Evolutionary conservation across 2,329 filamentous ascomycete species (phyloP).

Genomic region (Aspergillus hiratsukae): DNA sequence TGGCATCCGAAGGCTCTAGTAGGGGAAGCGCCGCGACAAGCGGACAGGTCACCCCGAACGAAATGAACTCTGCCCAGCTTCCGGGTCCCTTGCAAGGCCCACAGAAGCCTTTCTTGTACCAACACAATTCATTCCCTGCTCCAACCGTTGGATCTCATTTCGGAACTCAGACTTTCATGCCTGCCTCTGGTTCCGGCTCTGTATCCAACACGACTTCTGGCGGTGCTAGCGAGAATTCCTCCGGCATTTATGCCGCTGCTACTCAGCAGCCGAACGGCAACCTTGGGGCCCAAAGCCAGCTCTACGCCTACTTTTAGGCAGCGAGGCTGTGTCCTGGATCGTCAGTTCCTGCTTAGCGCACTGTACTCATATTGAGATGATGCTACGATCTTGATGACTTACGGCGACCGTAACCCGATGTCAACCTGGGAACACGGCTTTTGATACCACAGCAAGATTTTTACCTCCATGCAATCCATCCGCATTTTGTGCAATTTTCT

Average conservation of each 20-base stretch:
- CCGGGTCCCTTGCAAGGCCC: slow-evolving; percentile 26
- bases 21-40: slow-evolving; percentile 37
- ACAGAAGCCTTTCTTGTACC: slow-evolving; percentile 28
- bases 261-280: slow-evolving; percentile 25
- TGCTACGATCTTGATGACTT: slow-evolving; percentile 33
- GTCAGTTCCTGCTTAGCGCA: slow-evolving; percentile 20
- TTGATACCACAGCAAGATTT: slow-evolving; percentile 23
- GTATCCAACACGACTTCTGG: slow-evolving; percentile 23
- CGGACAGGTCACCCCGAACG: slow-evolving; percentile 38
- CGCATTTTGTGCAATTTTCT: slow-evolving; percentile 18
- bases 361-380: slow-evolving; percentile 39
- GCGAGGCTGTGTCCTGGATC: slow-evolving; percentile 12
- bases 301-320: slow-evolving; percentile 32
- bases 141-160: slow-evolving; percentile 22
- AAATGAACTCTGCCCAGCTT: slow-evolving; percentile 34
- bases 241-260: slow-evolving; percentile 27
- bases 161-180: slow-evolving; percentile 21
- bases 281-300: slow-evolving; percentile 24
- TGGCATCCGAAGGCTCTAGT: slow-evolving; percentile 47
- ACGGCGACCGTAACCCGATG: slow-evolving; percentile 22
- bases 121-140: slow-evolving; percentile 24
- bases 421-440: slow-evolving; percentile 17
- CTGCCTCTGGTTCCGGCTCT: slow-evolving; percentile 17
- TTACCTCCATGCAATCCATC: slow-evolving; percentile 17
- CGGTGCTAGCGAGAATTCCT: slow-evolving; percentile 25